phyloP scores from a whole-genome alignment of 768 basidiomycete species.

The Collybiopsis confluens region DNA sequence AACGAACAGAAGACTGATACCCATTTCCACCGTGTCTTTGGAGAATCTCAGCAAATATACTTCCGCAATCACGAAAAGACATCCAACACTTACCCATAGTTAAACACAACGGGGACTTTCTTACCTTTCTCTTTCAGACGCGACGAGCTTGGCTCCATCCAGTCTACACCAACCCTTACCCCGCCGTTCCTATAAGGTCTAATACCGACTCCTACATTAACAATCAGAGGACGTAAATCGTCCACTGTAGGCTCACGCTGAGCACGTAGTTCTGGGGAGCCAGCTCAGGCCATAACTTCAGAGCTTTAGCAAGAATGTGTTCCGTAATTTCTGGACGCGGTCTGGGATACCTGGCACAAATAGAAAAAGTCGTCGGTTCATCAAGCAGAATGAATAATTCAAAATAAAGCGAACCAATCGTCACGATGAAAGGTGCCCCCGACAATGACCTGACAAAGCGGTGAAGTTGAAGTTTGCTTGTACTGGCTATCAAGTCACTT shows the following conservation, averaged over 20 bases:
- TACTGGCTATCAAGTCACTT: slow-evolving; percentile 7
- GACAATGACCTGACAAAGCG: slow-evolving; percentile 34
- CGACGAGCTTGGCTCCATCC: slow-evolving; percentile 21
- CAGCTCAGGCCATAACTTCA: slow-evolving; percentile 53
- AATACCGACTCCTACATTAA: slow-evolving; percentile 56
- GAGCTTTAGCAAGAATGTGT: slow-evolving; percentile 49
- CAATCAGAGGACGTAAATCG: slow-evolving; percentile 43
- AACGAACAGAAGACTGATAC: slow-evolving; percentile 62
- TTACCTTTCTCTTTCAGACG: background rate
- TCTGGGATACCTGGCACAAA: slow-evolving; percentile 48
- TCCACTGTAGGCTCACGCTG: slow-evolving; percentile 42
- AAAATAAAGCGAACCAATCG: background rate
- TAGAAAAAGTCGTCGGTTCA: slow-evolving; percentile 36
- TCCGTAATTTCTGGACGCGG: slow-evolving; percentile 60
- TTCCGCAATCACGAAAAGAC: background rate
- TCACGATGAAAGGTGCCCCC: slow-evolving; percentile 2
- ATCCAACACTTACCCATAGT: slow-evolving; percentile 53
- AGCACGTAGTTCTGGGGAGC: slow-evolving; percentile 50
- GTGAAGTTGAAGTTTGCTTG: background rate
- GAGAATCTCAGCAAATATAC: background rate
- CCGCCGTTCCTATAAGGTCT: slow-evolving; percentile 69
- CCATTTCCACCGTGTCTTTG: slow-evolving; percentile 61
- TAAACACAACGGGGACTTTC: slow-evolving; percentile 42
- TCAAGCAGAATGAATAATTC: background rate
- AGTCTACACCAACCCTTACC: slow-evolving; percentile 53